A percentile compares a stretch with the other conserved stretches of the same genome.
These are phyloP conservation scores for Phialemonium atrogriseum DNA, from an alignment of 2,329 filamentous ascomycete species.

Conservation along the genomic window DNA sequence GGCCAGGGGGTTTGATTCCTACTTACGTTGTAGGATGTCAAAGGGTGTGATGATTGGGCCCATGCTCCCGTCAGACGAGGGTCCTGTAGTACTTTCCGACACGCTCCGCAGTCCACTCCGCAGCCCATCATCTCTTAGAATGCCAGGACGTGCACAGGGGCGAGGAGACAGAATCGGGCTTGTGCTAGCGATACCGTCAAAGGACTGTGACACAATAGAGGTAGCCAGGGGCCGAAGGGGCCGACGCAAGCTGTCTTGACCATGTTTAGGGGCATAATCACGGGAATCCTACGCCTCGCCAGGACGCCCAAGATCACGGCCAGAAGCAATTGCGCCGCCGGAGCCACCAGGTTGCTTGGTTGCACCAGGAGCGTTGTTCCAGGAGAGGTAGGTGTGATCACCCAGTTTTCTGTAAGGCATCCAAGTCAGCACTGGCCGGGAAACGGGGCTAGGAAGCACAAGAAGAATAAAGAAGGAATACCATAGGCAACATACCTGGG, in stretches of 20 bases:
- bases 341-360: constrained; percentile 1
- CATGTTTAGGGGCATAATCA: neutral
- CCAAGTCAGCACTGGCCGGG: constrained; percentile 1
- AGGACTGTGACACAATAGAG: too few relatives aligned
- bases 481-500: constrained; percentile 56
- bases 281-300: constrained; percentile 2
- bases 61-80: neutral
- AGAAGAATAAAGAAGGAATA: neutral
- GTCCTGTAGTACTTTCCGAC: too few relatives aligned
- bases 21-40: too few relatives aligned
- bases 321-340: constrained; percentile 2
- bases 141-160: too few relatives aligned
- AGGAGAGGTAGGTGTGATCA: constrained; percentile 94
- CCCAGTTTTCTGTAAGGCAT: constrained; percentile 69
- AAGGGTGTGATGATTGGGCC: neutral
- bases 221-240: too few relatives aligned
- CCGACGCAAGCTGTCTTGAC: too few relatives aligned
- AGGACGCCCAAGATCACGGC: constrained; percentile 3
- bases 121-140: too few relatives aligned
- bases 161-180: too few relatives aligned
- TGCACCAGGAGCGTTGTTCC: constrained; percentile 48
- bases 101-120: too few relatives aligned
- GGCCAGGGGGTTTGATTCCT: too few relatives aligned
- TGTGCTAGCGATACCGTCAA: too few relatives aligned
- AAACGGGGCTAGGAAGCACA: constrained; percentile 5